Evolutionary conservation across 495 filamentous ascomycete genomes (phyloP), one percentile per base, ranked within the genome.

Genomic region (Xylaria longipes): DNA sequence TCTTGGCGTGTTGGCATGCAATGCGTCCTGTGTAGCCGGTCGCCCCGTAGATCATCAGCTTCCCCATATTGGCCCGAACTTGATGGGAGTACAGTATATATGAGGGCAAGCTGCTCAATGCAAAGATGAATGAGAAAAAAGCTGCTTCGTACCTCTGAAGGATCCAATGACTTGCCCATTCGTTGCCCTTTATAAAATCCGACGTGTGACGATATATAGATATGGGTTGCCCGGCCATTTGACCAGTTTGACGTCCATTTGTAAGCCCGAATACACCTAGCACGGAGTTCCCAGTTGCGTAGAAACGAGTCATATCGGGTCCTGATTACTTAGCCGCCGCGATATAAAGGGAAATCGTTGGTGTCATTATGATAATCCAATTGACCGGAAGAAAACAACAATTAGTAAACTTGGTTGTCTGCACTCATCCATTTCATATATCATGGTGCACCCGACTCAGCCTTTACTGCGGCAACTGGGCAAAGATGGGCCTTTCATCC

Each of bases 1-100:
- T 65, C 2, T 70, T 65, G 0, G 57, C 57, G 25, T 70, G 68
- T 15, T 50, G n/a, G 37, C 52, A 52, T 52, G 68, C 68, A 27
- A 70, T 45, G 25, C 68, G 57, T 29, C 57, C 68, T 22, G 68
- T 70, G 12, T 61, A 70, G 3, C 68, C 68, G 3, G 68, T 61
- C 37, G 68, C 68, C 1, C 68, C 68, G 37, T 70, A 70, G 12
- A 70, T 70, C 57, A 70, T 64, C 20, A 70, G n/a, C 17, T 39
- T 70, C 7, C 17, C n/a, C 56, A 70, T 70, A 14, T 63, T 41
- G n/a, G 33, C 11, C 22, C 45, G 9, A 43, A 45, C n/a, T 63
- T 43, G 22, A 2, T 1, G 1, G 37, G n/a, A 11, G 5, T 3
- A 37, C 31, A 31, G 33, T 31, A n/a, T 33, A 17, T 27, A 2